These are phyloP conservation scores for Diaporthe citriasiana DNA, from an alignment of 2,329 filamentous ascomycete genomes.

Conservation along the genomic window DNA sequence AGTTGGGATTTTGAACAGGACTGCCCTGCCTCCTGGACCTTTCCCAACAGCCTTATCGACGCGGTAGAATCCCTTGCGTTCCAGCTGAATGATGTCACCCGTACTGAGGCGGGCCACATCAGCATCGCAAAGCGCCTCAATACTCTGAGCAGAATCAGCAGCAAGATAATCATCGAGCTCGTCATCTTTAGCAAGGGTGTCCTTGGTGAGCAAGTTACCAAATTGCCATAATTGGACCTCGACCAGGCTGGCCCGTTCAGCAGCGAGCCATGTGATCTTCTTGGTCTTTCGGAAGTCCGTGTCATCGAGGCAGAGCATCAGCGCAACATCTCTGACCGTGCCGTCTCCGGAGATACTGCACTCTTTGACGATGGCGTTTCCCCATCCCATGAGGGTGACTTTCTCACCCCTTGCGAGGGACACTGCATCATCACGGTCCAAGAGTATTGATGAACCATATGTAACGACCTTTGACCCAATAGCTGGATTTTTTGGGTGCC, in stretches of 20 bases:
- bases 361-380: conserved; percentile 79
- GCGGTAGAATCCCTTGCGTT: conserved; percentile 92
- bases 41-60: conserved; percentile 73
- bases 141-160: conserved; percentile 79
- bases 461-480: conserved; percentile 88
- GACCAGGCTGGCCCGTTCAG: conserved; percentile 78
- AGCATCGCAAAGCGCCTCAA: conserved; percentile 82
- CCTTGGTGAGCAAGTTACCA: conserved; percentile 94
- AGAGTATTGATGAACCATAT: conserved; percentile 79
- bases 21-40: not conserved
- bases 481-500: conserved; percentile 89
- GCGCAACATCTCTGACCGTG: conserved; percentile 77
- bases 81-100: conserved; percentile 94
- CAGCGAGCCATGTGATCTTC: conserved; percentile 94
- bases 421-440: conserved; percentile 90
- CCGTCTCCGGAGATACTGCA: conserved; percentile 71
- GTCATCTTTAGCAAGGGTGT: conserved; percentile 91
- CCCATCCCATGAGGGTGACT: conserved; percentile 97
- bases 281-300: conserved; percentile 96
- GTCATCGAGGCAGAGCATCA: conserved; percentile 89
- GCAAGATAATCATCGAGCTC: conserved; percentile 87
- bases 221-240: conserved; percentile 92
- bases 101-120: conserved; percentile 84
- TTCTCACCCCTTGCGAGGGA: conserved; percentile 88
- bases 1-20: not conserved